phyloP scores from a whole-genome alignment of 345 rosid genomes.

The Combretum micranthum region DNA sequence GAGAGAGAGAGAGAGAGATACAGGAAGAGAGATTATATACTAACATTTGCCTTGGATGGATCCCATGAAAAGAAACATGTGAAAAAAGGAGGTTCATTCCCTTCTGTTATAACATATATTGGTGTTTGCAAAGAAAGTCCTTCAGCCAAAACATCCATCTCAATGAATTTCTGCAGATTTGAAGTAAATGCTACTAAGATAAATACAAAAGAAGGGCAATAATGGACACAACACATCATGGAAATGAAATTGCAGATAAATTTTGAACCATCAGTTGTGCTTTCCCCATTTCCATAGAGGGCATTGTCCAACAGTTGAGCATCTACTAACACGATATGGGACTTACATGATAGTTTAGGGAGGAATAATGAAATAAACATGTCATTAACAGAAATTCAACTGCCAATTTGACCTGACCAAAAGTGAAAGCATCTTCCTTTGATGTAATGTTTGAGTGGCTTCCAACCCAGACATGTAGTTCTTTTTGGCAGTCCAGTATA shows the following conservation, averaged over 20 bases:
- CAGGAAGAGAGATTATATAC: slow-evolving; percentile 8
- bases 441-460: slow-evolving; percentile 38
- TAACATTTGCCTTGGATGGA: slow-evolving; percentile 61
- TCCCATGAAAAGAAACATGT: slow-evolving; percentile 80
- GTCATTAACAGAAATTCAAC: background rate
- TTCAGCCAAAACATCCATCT: slow-evolving; percentile 46
- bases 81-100: slow-evolving; percentile 71
- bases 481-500: slow-evolving; percentile 53
- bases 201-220: slow-evolving; percentile 5
- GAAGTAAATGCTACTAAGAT: slow-evolving; percentile 11
- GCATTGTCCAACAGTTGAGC: too few species aligned
- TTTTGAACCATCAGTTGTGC: too few species aligned
- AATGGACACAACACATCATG: slow-evolving; percentile 3
- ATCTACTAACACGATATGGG: too few species aligned
- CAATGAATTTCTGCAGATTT: slow-evolving; percentile 58
- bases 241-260: too few species aligned
- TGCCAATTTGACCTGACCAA: slow-evolving; percentile 48
- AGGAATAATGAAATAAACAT: background rate
- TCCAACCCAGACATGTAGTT: slow-evolving; percentile 72
- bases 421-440: slow-evolving; percentile 40
- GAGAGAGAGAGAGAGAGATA: background rate
- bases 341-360: background rate
- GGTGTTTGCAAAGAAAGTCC: slow-evolving; percentile 49
- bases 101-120: slow-evolving; percentile 60
- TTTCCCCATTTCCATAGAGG: too few species aligned